phyloP scores from a whole-genome alignment of 192 early-diverging fungal genomes.

The Coemansia sp. region DNA sequence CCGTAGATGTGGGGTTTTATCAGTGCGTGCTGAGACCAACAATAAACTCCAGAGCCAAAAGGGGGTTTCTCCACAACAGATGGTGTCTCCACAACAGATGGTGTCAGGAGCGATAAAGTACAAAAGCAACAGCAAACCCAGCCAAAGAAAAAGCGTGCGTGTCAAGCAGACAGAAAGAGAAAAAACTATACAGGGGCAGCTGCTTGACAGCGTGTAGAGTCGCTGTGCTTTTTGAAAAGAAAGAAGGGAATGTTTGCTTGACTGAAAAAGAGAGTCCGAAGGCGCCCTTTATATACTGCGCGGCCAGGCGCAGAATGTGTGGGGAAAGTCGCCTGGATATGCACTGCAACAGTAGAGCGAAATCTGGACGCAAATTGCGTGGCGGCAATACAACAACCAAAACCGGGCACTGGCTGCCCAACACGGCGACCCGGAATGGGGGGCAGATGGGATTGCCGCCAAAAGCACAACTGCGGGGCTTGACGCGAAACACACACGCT shows the following conservation, averaged over 20 bases:
- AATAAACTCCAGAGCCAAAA: neutral
- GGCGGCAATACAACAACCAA: slow-evolving; percentile 6
- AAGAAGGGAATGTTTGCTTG: slow-evolving; percentile 7
- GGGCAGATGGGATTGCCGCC: slow-evolving; percentile 14
- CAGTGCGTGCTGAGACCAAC: neutral
- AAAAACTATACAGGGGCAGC: slow-evolving; percentile 14
- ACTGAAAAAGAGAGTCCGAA: neutral
- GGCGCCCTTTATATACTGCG: slow-evolving; percentile 10
- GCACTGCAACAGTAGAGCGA: slow-evolving; percentile 9
- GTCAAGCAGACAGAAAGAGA: slow-evolving; percentile 9
- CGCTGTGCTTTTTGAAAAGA: slow-evolving; percentile 12
- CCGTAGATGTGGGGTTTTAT: neutral
- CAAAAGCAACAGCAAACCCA: slow-evolving; percentile 10
- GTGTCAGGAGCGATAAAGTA: slow-evolving; percentile 13
- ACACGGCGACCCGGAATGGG: slow-evolving; percentile 9
- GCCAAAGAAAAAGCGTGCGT: neutral
- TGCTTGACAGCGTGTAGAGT: slow-evolving; percentile 7
- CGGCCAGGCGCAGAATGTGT: slow-evolving; percentile 9
- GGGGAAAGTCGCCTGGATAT: slow-evolving; percentile 4
- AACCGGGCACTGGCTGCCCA: slow-evolving; percentile 2
- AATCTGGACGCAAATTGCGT: slow-evolving; percentile 17
- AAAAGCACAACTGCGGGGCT: neutral
- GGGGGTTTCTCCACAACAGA: neutral
- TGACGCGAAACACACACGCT: slow-evolving; percentile 14
- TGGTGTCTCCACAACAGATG: neutral